Conservation (phyloP, 208 protist species). For the Wallacemonas rigidus region DNA sequence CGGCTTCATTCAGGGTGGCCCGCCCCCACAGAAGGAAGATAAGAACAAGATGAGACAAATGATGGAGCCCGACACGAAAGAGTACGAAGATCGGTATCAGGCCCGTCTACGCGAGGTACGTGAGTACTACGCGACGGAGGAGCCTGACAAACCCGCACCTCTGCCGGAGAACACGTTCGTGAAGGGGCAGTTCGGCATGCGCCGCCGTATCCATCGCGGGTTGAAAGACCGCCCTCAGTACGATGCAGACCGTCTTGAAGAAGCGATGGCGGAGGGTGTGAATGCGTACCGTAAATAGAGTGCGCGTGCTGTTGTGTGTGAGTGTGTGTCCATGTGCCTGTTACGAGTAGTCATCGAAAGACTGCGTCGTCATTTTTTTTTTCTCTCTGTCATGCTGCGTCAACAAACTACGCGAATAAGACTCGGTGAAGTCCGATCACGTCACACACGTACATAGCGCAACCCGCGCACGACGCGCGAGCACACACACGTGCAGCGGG, state of each 20-base stretch:
- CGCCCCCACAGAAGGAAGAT: conserved; percentile 41
- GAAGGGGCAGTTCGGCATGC: conserved; percentile 83
- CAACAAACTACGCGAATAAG: too few relatives aligned
- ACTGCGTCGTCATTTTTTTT: too few relatives aligned
- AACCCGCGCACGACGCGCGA: too few relatives aligned
- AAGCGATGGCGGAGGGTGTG: conserved; percentile 51
- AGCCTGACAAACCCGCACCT: conserved; percentile 65
- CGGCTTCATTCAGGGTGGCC: conserved; percentile 65
- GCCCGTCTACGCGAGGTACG: conserved; percentile 32
- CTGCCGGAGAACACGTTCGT: conserved; percentile 72
- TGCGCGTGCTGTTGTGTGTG: too few relatives aligned
- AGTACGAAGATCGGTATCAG: conserved; percentile 46
- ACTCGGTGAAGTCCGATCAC: too few relatives aligned
- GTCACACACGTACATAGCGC: too few relatives aligned
- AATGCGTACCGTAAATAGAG: conserved; percentile 60
- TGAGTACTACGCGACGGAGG: conserved; percentile 52
- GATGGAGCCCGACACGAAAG: conserved; percentile 26
- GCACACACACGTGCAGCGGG: too few relatives aligned
- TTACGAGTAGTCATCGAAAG: too few relatives aligned
- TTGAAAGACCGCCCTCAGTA: conserved; percentile 32
- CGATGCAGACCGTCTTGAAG: conserved; percentile 31
- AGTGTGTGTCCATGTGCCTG: too few relatives aligned
- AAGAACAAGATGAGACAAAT: conserved; percentile 28
- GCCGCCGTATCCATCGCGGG: conserved; percentile 54
- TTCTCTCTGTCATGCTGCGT: too few relatives aligned